A percentile compares a stretch with the other conserved stretches of the same genome.
phyloP scores from a whole-genome alignment of 257 asterid species.

The Solanum dulcamara region DNA sequence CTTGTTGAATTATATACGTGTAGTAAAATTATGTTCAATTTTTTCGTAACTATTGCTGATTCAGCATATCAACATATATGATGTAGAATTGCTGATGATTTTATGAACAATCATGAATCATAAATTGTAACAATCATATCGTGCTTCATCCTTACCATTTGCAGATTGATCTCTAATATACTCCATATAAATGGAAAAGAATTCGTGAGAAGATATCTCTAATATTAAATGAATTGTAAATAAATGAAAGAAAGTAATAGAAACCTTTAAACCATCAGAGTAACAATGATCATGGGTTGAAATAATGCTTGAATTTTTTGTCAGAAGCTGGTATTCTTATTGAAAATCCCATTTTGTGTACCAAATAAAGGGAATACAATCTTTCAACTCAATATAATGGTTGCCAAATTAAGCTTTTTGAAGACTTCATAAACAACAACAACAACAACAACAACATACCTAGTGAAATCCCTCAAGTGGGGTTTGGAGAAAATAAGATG shows the following conservation, averaged over 20 bases:
- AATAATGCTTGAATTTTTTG: neutral
- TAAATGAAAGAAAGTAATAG: neutral
- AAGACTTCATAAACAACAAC: neutral
- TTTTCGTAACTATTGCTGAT: no score
- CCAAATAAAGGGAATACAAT: neutral
- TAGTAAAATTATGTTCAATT: neutral
- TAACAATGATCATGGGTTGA: neutral
- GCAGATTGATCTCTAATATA: neutral
- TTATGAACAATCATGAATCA: neutral
- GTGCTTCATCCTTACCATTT: neutral
- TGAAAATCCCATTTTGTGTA: neutral
- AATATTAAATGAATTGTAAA: neutral
- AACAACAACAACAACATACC: no score
- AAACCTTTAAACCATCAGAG: neutral
- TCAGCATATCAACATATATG: neutral
- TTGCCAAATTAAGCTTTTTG: neutral
- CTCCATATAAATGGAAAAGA: neutral
- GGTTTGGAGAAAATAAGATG: no score
- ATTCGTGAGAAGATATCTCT: neutral
- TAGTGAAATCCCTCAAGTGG: no score
- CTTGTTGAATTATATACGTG: neutral
- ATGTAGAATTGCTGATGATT: neutral
- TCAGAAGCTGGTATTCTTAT: neutral
- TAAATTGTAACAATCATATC: neutral
- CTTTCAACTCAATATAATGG: neutral